Percentiles rank a stretch among this genome's conserved stretches.
Conservation (phyloP, 2,329 filamentous ascomycete species). For the Colletotrichum gloeosporioides region DNA sequence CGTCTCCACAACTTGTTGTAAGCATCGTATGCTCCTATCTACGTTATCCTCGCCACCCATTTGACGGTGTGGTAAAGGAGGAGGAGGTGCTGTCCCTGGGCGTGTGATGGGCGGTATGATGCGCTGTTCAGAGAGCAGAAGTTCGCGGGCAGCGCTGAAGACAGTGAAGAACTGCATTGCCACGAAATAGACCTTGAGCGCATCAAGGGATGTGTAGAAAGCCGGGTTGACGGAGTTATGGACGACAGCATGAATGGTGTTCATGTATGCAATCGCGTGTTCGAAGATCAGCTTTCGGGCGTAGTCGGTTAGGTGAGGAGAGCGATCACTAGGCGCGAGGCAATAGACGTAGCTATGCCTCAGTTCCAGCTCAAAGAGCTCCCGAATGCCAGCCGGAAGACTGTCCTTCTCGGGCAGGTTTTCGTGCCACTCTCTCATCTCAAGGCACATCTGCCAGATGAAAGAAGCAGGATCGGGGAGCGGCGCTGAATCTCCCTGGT, state of each 20-base stretch:
- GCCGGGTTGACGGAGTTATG: constrained; percentile 63
- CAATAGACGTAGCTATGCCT: constrained; percentile 93
- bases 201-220: constrained; percentile 87
- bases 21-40: constrained; percentile 59
- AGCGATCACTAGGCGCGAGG: constrained; percentile 78
- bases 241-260: constrained; percentile 73
- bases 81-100: constrained; percentile 53
- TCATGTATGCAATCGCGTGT: constrained; percentile 81
- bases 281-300: constrained; percentile 85
- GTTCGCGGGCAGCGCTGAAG: constrained; percentile 56
- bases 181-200: constrained; percentile 81
- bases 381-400: constrained; percentile 68
- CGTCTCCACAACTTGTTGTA: constrained; percentile 59
- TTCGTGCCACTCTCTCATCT: constrained; percentile 83
- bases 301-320: constrained; percentile 76
- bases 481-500: constrained; percentile 76
- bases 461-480: constrained; percentile 73
- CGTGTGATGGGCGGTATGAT: constrained; percentile 48
- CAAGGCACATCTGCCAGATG: constrained; percentile 76
- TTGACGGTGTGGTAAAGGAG: constrained; percentile 56
- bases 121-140: constrained; percentile 56
- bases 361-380: constrained; percentile 86
- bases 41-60: constrained; percentile 53
- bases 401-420: constrained; percentile 65
- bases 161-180: constrained; percentile 68